Evolutionary conservation across 1,139 yeast genomes (phyloP).

Genomic region (Magnusiomyces suaveolens): DNA sequence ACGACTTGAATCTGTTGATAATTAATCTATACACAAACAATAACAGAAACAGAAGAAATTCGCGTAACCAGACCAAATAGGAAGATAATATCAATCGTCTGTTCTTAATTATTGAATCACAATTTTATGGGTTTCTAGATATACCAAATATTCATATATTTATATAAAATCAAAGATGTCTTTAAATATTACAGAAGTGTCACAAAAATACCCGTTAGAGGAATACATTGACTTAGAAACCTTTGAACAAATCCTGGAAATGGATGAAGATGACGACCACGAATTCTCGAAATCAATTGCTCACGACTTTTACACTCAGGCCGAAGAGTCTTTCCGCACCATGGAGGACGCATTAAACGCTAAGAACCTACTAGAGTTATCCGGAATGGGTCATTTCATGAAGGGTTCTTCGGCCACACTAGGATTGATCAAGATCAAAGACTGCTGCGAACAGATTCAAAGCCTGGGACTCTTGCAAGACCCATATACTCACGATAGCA

Average conservation of each 20-base stretch:
- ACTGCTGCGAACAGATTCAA: conserved; percentile 87
- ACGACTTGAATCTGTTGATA: too few relatives aligned
- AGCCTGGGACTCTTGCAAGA: conserved; percentile 60
- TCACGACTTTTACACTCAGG: conserved; percentile 82
- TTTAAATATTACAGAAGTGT: not conserved
- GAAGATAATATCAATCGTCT: too few relatives aligned
- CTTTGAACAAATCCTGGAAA: conserved; percentile 75
- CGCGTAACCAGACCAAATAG: too few relatives aligned
- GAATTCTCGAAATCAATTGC: conserved; percentile 72
- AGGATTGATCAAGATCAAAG: conserved; percentile 71
- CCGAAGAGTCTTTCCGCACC: conserved; percentile 63
- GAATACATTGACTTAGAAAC: conserved; percentile 84
- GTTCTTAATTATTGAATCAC: too few relatives aligned
- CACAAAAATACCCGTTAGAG: not conserved
- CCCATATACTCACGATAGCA: not conserved
- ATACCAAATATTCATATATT: too few relatives aligned
- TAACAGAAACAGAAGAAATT: too few relatives aligned
- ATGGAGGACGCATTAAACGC: conserved; percentile 49
- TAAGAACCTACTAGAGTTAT: conserved; percentile 49
- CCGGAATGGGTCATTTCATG: conserved; percentile 78
- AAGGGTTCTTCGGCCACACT: conserved; percentile 95
- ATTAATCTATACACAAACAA: too few relatives aligned
- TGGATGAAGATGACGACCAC: conserved; percentile 85
- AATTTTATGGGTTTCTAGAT: too few relatives aligned
- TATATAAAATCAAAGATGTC: too few relatives aligned